Percentiles rank a stretch among this genome's conserved stretches.
These are phyloP conservation scores for Peribolospora baueri DNA, from an alignment of 768 basidiomycete genomes.

Conservation along the genomic window DNA sequence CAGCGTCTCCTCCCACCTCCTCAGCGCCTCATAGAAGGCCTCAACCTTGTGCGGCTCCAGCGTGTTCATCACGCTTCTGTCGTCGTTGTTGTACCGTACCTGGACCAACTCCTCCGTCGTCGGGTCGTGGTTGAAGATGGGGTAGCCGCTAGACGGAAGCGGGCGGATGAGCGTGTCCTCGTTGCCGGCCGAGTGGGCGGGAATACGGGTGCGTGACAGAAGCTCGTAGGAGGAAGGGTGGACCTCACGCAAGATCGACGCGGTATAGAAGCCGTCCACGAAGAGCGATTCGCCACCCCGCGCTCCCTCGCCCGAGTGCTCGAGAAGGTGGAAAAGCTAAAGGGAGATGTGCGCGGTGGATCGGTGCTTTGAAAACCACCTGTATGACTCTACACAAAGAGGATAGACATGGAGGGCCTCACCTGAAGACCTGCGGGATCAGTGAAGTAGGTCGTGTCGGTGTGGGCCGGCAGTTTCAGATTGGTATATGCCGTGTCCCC, in stretches of 20 bases:
- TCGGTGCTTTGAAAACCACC: slow-evolving; percentile 25
- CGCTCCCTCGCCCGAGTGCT: too few relatives aligned
- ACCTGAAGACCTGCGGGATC: slow-evolving; percentile 9
- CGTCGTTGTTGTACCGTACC: slow-evolving; percentile 86
- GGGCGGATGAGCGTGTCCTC: slow-evolving; percentile 20
- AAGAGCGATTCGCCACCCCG: slow-evolving; percentile 68
- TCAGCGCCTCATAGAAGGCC: slow-evolving; percentile 64
- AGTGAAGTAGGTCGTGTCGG: slow-evolving; percentile 41
- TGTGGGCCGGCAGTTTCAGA: slow-evolving; percentile 63
- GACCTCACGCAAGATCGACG: slow-evolving; percentile 45
- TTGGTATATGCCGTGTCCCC: slow-evolving; percentile 90
- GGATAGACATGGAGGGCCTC: not conserved
- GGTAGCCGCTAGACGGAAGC: slow-evolving; percentile 35
- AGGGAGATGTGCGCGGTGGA: slow-evolving; percentile 57
- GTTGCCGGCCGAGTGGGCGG: slow-evolving; percentile 77
- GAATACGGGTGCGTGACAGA: slow-evolving; percentile 41
- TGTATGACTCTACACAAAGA: not conserved
- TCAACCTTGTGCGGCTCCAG: slow-evolving; percentile 39
- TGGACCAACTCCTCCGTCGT: slow-evolving; percentile 38
- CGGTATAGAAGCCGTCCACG: slow-evolving; percentile 84
- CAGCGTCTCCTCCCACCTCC: slow-evolving; percentile 49
- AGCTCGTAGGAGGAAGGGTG: slow-evolving; percentile 46
- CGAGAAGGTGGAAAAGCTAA: slow-evolving; percentile 82
- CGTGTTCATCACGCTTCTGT: slow-evolving; percentile 53
- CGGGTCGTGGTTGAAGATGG: slow-evolving; percentile 44